Evolutionary conservation across 2,329 filamentous ascomycete genomes (phyloP), one percentile per base, ranked within the genome.

Genomic region (Lachnellula cervina): DNA sequence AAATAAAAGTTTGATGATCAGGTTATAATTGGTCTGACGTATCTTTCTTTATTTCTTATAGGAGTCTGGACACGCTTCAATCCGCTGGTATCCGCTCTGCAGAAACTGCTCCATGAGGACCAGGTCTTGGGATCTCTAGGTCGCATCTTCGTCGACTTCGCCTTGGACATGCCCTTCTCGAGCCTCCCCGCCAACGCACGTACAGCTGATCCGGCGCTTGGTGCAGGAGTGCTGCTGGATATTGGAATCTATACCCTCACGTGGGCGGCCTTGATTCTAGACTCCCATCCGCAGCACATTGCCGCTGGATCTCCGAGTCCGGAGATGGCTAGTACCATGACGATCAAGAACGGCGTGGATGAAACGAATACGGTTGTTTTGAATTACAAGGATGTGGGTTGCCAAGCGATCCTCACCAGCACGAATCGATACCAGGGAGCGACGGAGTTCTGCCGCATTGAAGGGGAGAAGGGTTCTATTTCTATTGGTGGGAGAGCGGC

Each of bases 181-280:
- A 34, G 14, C 3, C 54, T 55, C 6, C 42, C 44, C 7, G 32
- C 47, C 6, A 69, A 71, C 52, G 75, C 83, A 68, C 77, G 85
- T 14, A 83, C 87, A 80, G 80, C 86, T 21, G 87, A 87, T 67
- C 77, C 78, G 32, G 80, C 85, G 61, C 73, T 88, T 46, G 84
- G 83, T 0, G 84, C 84, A 21, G 84, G 85, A 47, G 78, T 78
- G 14, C 71, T 88, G 44, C 74, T 88, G 37, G 84, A 87, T 71
- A 73, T 87, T 55, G 84, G 85, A 34, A 82, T 88, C 64, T 88
- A 88, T 69, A 76, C 81, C 47, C 68, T 88, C 53, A 87, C 83
- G 34, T 88, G 83, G 84, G 78, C 84, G 52, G 86, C 84, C 72
- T 82, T 86, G 67, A 81, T 78, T 19, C 74, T 87, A 9, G 70